Conservation (phyloP, 768 basidiomycete genomes). For the Lyophyllum semitale region DNA sequence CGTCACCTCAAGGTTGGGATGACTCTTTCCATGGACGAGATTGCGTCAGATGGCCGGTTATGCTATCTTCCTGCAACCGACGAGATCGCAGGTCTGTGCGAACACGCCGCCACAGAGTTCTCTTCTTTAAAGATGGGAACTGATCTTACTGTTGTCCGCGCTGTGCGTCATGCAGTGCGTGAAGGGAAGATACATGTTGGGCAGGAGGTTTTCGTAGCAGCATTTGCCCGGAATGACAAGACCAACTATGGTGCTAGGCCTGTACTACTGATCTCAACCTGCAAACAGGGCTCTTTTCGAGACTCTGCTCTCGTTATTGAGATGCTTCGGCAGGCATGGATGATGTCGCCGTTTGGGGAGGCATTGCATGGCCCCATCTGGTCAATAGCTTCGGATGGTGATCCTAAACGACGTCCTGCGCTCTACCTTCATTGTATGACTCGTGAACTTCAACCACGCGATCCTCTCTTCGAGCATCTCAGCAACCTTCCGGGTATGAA, state of each 20-base stretch:
- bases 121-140: conserved; percentile 18
- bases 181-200: conserved; percentile 25
- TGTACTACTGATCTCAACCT: conserved; percentile 20
- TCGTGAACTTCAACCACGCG: conserved; percentile 9
- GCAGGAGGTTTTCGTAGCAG: conserved; percentile 28
- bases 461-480: conserved; percentile 16
- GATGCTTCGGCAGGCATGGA: conserved; percentile 22
- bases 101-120: conserved; percentile 19
- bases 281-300: conserved; percentile 17
- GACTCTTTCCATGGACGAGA: conserved; percentile 27
- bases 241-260: conserved; percentile 20
- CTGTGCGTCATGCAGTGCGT: conserved; percentile 15
- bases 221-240: conserved; percentile 20
- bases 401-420: conserved; percentile 20
- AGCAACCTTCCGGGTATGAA: conserved; percentile 16
- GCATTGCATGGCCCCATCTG: conserved; percentile 16
- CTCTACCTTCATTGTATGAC: conserved; percentile 24
- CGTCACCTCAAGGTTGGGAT: conserved; percentile 9
- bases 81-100: conserved; percentile 27
- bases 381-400: conserved; percentile 22
- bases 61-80: conserved; percentile 25
- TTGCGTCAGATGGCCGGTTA: conserved; percentile 19
- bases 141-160: conserved; percentile 12
- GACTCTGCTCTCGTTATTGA: conserved; percentile 16
- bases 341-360: conserved; percentile 22